Evolutionary conservation across 2,329 filamentous ascomycete species (phyloP), one percentile per base, ranked within the genome.

Genomic region (Aspergillus pseudonomiae): DNA sequence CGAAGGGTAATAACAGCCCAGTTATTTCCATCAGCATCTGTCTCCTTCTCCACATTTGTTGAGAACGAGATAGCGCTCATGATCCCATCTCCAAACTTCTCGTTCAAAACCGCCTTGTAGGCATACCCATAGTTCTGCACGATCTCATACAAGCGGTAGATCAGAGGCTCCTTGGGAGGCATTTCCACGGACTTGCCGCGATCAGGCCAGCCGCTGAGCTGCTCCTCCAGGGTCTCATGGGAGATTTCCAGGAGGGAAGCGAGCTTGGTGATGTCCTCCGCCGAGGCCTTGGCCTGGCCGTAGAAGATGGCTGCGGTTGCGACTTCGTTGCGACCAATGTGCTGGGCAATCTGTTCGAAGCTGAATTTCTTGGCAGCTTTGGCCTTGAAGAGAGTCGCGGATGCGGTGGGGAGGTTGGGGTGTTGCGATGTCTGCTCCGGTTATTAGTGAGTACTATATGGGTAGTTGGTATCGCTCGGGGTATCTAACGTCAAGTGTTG

Each of bases 111-210:
- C 0, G 93, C 94, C 85, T 97, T 97, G 81, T 96, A 97, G 0
- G 94, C 92, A 77, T 97, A 96, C 1, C 94, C 94, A 74, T 97
- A 97, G 78, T 97, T 98, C 82, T 97, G 94, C 66, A 98, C 90
- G 75, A 97, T 91, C 84, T 98, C 94, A 77, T 93, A 97, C 64
- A 97, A 78, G 2, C 94, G 85, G 78, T 98, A 98, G 74, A 97
- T 94, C 70, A 96, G 80, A 5, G 93, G 93, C 76, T 96, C 93
- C 63, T 87, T 89, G 0, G 92, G 92, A 0, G 92, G 92, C 91
- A 95, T 94, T 62, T 93, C 90, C 1, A 92, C 87, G 0, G 89
- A 86, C 59, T 88, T 84, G 39, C 94, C 94, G 3, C 94, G 87
- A 77, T 97, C 92, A 0, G 93, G 94, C 73, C 91, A 94, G 0